Base-by-base conservation (phyloP, 768 basidiomycete genomes). In the Lactifluus volemus region DNA sequence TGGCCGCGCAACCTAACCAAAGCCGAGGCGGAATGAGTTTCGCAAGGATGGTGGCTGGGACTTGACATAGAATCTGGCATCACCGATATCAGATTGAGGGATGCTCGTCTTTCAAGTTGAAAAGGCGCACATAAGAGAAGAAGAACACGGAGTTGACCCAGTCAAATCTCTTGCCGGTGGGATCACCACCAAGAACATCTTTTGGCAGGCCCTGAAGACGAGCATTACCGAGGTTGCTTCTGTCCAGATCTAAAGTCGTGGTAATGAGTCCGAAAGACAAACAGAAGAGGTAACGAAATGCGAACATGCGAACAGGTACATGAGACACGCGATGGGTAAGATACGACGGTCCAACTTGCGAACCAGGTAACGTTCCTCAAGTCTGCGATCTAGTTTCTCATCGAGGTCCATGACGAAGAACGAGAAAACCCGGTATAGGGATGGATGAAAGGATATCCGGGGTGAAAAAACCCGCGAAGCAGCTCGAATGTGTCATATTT, bases 91-190 rank as follows among this genome's bases (percentile, higher is more conserved):
- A 56, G 32, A 17, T n/a, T 11, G 9, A 3, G 48, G 32, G 11
- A 12, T 15, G 12, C 36, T 56, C 32, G 12, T n/a, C 14, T 39
- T 29, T 51, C 57, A 34, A 47, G 15, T 25, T 38, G 6, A 41
- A 32, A 50, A 6, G 12, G 81, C 59, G 0, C 59, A 86, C 88
- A 70, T 90, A 91, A 63, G 89, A 83, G 72, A 91, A 83, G 73
- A 85, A 91, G 73, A 91, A 92, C 8, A 79, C 77, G 1, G 88
- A 85, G 59, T 84, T 86, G 48, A 88, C 72, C 88, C 87, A 89
- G 68, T 88, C 88, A 67, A 88, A 90, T n/a, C 83, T 74, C 25
- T 77, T 63, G 1, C 89, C 88, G 0, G 82, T 84, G 9, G 79
- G 79, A 67, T 90, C 89, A 7, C 88, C 87, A 12, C 78, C 78